Evolutionary conservation across 2,329 filamentous ascomycete species (phyloP), one percentile per base, ranked within the genome.

Genomic region (Nothophoma quercina): DNA sequence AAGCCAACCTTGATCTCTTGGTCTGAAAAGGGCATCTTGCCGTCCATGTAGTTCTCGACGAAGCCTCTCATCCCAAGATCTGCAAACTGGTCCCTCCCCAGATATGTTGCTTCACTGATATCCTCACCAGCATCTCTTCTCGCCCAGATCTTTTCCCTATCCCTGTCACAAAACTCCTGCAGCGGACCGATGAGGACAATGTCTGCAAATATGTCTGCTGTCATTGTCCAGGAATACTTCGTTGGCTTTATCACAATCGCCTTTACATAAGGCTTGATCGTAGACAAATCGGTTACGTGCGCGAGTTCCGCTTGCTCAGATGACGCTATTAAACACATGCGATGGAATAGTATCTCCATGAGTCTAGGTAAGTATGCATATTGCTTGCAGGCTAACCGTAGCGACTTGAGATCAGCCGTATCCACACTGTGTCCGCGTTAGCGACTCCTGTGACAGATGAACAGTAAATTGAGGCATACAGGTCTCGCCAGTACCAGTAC

Each of bases 211-310:
- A 7, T 5, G 1, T 29, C 13, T 7, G 22, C 13, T 5, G 43
- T 46, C 43, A 46, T 46, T 13, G 25, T 18, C 43, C 33, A 46
- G 33, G 25, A 30, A 18, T 46, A 38, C 18, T 30, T 38, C 1
- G 33, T 13, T 3, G 33, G 33, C n/a, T n/a, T 6, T 5, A 46
- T 29, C 4, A 19, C 18, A 9, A 46, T 35, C 12, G 18, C 6
- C 13, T 23, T 28, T 5, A 46, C 33, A 6, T 29, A 38, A 8
- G 43, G 43, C 8, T 18, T 23, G 25, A 46, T 30, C 2, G 8
- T 8, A 4, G 16, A 29, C n/a, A 38, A 16, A 16, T 46, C 43
- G 2, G 25, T 3, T 4, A 13, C 16, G 18, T 46, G 33, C 2
- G 41, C 30, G 10, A 29, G 7, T 2, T 15, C 3, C 7, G 35